Evolutionary conservation across 345 rosid species (phyloP).

Genomic region (Boechera stricta): DNA sequence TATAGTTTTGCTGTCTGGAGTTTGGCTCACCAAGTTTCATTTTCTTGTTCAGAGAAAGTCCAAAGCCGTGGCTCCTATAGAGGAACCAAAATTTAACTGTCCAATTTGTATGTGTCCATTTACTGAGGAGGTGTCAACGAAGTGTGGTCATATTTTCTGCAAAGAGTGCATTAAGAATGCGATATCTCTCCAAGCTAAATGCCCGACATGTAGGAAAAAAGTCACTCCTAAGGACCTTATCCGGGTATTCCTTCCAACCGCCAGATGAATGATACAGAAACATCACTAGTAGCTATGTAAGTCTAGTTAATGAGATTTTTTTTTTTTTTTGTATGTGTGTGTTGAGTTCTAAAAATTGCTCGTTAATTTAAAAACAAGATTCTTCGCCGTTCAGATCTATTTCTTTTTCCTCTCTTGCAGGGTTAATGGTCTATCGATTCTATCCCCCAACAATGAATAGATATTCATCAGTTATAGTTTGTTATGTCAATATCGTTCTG

Average conservation of each 20-base stretch:
- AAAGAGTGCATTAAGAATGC: conserved; percentile 71
- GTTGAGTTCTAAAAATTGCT: conserved; percentile 3
- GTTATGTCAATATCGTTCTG: conserved; percentile 21
- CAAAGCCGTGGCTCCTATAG: conserved; percentile 54
- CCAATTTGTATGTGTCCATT: conserved; percentile 90
- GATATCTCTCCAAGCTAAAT: conserved; percentile 61
- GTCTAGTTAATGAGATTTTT: not conserved
- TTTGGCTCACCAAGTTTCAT: conserved; percentile 4
- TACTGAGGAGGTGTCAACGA: conserved; percentile 77
- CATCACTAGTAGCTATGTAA: conserved; percentile 39
- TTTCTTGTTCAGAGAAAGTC: conserved; percentile 30
- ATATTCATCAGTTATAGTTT: conserved; percentile 21
- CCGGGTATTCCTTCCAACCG: conserved; percentile 88
- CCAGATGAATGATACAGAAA: conserved; percentile 47
- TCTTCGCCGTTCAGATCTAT: not conserved
- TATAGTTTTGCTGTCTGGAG: conserved; percentile 18
- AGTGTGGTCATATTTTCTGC: conserved; percentile 98
- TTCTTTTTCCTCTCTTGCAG: conserved; percentile 5
- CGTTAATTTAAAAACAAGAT: conserved; percentile 10
- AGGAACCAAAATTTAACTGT: conserved; percentile 79
- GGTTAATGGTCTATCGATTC: conserved; percentile 10
- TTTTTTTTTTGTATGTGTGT: too few species aligned
- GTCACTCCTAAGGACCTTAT: conserved; percentile 67
- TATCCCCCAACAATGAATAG: conserved; percentile 25
- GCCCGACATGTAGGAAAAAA: conserved; percentile 92